These are phyloP conservation scores for Podospora sp. DNA, from an alignment of 495 filamentous ascomycete genomes.

Conservation along the genomic window DNA sequence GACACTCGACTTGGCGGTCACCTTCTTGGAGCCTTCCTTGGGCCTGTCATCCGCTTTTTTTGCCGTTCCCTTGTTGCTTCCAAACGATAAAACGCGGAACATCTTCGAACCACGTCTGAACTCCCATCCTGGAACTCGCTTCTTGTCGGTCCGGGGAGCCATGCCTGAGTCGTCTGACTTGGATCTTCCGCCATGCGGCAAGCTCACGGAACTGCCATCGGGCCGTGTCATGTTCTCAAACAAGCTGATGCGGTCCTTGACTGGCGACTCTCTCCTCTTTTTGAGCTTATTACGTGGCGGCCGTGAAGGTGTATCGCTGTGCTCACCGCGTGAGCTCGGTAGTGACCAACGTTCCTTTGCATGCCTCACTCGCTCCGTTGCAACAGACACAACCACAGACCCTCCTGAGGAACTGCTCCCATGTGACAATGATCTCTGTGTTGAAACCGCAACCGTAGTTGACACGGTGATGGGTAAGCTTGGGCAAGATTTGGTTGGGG, in stretches of 20 bases:
- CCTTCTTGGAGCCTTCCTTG: not conserved
- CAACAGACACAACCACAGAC: slow-evolving; percentile 6
- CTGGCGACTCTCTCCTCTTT: slow-evolving; percentile 34
- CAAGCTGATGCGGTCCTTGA: slow-evolving; percentile 38
- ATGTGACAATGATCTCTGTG: not conserved
- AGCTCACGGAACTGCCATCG: slow-evolving; percentile 6
- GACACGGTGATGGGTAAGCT: slow-evolving; percentile 30
- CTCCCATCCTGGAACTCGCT: slow-evolving; percentile 13
- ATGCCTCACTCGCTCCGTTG: too few relatives aligned
- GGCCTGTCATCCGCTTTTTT: not conserved
- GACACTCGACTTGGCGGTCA: not conserved
- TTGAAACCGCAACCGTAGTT: slow-evolving; percentile 26
- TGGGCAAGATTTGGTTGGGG: slow-evolving; percentile 14
- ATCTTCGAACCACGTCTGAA: slow-evolving; percentile 26
- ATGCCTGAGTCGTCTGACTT: slow-evolving; percentile 16
- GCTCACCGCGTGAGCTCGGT: slow-evolving; percentile 1
- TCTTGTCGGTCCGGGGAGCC: slow-evolving; percentile 17
- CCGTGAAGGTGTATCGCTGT: slow-evolving; percentile 1
- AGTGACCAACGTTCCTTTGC: not conserved
- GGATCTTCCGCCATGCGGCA: slow-evolving; percentile 9
- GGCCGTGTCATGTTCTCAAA: slow-evolving; percentile 37
- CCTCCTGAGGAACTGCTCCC: slow-evolving; percentile 11
- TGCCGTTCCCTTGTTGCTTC: not conserved
- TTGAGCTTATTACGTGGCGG: slow-evolving; percentile 18
- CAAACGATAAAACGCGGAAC: slow-evolving; percentile 24